A percentile compares a stretch with the other conserved stretches of the same genome.
phyloP scores from a whole-genome alignment of 2,329 filamentous ascomycete genomes.

The Huntiella decipiens region DNA sequence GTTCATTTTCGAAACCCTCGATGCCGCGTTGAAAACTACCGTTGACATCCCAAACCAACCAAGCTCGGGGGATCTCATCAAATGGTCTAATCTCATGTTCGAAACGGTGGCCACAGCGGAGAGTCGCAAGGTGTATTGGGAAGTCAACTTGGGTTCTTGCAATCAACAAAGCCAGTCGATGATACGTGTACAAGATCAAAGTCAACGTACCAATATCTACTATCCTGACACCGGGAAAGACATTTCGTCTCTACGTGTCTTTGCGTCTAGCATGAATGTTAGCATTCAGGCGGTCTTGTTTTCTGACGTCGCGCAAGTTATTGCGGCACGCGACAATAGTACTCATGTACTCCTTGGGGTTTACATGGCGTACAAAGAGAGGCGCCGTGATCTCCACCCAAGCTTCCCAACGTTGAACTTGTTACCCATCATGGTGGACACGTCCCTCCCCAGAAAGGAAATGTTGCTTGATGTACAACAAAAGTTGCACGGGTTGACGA shows the following conservation, averaged over 20 bases:
- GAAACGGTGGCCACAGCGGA: conserved; percentile 6
- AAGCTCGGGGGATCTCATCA: conserved; percentile 5
- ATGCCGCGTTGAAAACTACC: conserved; percentile 12
- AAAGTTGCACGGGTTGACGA: conserved; percentile 1
- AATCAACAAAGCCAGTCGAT: conserved; percentile 13
- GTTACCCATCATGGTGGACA: conserved; percentile 45
- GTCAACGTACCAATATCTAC: not conserved
- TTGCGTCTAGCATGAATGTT: conserved; percentile 27
- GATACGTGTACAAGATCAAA: conserved; percentile 11
- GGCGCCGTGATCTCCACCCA: conserved; percentile 23
- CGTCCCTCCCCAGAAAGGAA: conserved; percentile 10
- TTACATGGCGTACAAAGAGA: conserved; percentile 62
- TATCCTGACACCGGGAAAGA: conserved; percentile 28
- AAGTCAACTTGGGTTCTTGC: conserved; percentile 18
- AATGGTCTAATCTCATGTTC: conserved; percentile 16
- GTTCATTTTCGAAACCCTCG: conserved; percentile 17
- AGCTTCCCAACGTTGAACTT: conserved; percentile 61
- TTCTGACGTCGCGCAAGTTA: conserved; percentile 42
- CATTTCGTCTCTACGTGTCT: conserved; percentile 19
- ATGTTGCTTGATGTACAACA: conserved; percentile 1
- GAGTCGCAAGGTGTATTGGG: conserved; percentile 23
- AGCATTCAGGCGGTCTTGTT: conserved; percentile 59
- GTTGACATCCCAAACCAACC: conserved; percentile 11
- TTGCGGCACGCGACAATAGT: conserved; percentile 13
- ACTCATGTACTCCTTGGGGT: conserved; percentile 46